Evolutionary conservation across 208 protist species (phyloP).

Genomic region (Leishmania guyanensis): DNA sequence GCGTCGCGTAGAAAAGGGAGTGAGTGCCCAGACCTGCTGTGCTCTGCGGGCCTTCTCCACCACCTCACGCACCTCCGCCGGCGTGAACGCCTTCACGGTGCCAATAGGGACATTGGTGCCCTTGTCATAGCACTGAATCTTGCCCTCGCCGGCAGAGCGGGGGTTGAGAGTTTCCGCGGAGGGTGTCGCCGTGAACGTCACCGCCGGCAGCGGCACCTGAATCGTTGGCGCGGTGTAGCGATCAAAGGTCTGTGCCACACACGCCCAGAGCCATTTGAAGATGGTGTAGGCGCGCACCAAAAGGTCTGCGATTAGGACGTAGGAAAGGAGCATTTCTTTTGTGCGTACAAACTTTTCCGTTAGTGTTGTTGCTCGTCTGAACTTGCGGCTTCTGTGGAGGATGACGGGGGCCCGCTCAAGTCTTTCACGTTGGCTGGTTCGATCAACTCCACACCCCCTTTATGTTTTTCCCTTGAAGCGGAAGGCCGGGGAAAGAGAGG

Average conservation of each 20-base stretch:
- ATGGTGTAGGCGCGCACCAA: conserved; percentile 65
- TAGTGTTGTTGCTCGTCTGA: not conserved
- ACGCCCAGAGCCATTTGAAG: conserved; percentile 48
- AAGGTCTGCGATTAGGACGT: conserved; percentile 43
- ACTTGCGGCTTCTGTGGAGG: not conserved
- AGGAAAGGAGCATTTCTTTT: conserved; percentile 44
- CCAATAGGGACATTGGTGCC: conserved; percentile 84
- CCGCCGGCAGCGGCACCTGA: conserved; percentile 57
- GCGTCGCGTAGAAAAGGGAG: conserved; percentile 85
- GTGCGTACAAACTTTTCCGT: not conserved
- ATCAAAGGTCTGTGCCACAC: conserved; percentile 59
- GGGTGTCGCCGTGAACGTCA: conserved; percentile 56
- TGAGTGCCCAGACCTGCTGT: conserved; percentile 83
- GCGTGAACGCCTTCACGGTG: conserved; percentile 63
- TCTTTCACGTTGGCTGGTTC: not conserved
- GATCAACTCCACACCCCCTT: not conserved
- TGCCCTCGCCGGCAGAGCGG: conserved; percentile 59
- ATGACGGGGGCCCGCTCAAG: no score
- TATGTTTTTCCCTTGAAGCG: not conserved
- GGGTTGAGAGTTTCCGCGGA: conserved; percentile 64
- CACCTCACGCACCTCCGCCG: conserved; percentile 67
- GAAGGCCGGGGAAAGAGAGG: conserved; percentile 18
- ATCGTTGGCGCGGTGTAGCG: conserved; percentile 84
- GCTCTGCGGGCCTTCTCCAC: conserved; percentile 74
- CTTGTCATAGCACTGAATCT: conserved; percentile 92